These are phyloP conservation scores for Albizia julibrissin DNA, from an alignment of 306 rosid species.

Conservation along the genomic window DNA sequence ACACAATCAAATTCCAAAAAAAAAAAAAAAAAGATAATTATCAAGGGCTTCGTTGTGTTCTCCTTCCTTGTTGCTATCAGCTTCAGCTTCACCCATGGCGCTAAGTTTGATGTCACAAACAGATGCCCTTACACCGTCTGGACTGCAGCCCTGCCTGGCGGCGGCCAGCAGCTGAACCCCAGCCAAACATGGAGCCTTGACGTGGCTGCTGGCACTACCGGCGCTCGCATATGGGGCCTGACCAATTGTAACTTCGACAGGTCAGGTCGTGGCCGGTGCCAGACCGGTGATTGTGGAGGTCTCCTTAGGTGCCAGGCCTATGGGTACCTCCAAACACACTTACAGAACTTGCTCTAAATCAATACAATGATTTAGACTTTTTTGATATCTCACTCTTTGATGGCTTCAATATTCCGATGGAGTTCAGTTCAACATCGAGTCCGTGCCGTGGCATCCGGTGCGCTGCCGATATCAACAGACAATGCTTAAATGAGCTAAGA, in stretches of 20 bases:
- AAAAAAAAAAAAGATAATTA: neutral
- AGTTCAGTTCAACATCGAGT: slow-evolving; percentile 24
- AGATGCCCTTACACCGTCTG: slow-evolving; percentile 48
- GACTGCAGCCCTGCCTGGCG: slow-evolving; percentile 41
- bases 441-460: slow-evolving; percentile 27
- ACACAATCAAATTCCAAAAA: too few species aligned
- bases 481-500: slow-evolving; percentile 42
- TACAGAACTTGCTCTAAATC: slow-evolving; percentile 50
- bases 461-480: slow-evolving; percentile 37
- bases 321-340: slow-evolving; percentile 57
- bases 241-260: slow-evolving; percentile 52
- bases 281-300: slow-evolving; percentile 57
- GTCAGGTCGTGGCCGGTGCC: slow-evolving; percentile 44
- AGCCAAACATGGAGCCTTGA: slow-evolving; percentile 31
- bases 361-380: slow-evolving; percentile 33
- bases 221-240: slow-evolving; percentile 55
- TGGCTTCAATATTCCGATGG: slow-evolving; percentile 54
- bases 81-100: slow-evolving; percentile 6
- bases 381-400: slow-evolving; percentile 42
- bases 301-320: slow-evolving; percentile 28
- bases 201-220: slow-evolving; percentile 1
- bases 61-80: neutral
- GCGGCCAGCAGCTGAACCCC: slow-evolving; percentile 35
- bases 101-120: slow-evolving; percentile 40
- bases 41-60: neutral